Conservation (phyloP, 768 basidiomycete genomes). For the Kwoniella sp. region DNA sequence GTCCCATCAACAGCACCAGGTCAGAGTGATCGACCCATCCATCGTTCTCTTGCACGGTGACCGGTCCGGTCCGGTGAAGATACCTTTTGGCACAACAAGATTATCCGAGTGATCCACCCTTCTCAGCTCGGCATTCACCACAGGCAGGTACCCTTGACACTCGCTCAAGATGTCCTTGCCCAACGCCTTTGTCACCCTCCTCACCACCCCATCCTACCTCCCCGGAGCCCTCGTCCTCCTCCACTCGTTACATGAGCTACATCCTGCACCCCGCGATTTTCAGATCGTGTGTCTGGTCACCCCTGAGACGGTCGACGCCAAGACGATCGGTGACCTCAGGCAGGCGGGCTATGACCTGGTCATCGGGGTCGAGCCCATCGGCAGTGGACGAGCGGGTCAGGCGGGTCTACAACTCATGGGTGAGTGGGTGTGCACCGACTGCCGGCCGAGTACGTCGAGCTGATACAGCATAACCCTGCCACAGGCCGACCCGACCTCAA, state of each 20-base stretch:
- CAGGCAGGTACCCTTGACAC: too few species aligned
- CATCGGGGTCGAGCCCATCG: conserved; percentile 85
- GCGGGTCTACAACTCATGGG: conserved; percentile 75
- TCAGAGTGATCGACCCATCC: too few species aligned
- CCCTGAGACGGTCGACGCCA: conserved; percentile 84
- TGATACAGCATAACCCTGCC: neutral
- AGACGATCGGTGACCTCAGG: conserved; percentile 71
- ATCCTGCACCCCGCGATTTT: conserved; percentile 59
- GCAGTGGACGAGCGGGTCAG: conserved; percentile 58
- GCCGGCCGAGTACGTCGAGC: neutral
- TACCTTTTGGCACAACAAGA: too few species aligned
- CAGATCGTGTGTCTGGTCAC: conserved; percentile 83
- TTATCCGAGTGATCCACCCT: too few species aligned
- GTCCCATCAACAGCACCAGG: too few species aligned
- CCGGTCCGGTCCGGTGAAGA: too few species aligned
- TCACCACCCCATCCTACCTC: conserved; percentile 87
- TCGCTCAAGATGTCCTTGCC: conserved; percentile 26
- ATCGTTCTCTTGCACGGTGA: too few species aligned
- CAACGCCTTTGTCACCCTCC: conserved; percentile 77
- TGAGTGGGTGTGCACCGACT: conserved; percentile 48
- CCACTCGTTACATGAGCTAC: conserved; percentile 66
- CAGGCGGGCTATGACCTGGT: conserved; percentile 72
- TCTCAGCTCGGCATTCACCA: too few species aligned
- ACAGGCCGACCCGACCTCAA: conserved; percentile 89
- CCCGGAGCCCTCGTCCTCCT: conserved; percentile 84